Evolutionary conservation across 208 protist species (phyloP), one percentile per base, ranked within the genome.

Genomic region (Trypanosoma congolense): DNA sequence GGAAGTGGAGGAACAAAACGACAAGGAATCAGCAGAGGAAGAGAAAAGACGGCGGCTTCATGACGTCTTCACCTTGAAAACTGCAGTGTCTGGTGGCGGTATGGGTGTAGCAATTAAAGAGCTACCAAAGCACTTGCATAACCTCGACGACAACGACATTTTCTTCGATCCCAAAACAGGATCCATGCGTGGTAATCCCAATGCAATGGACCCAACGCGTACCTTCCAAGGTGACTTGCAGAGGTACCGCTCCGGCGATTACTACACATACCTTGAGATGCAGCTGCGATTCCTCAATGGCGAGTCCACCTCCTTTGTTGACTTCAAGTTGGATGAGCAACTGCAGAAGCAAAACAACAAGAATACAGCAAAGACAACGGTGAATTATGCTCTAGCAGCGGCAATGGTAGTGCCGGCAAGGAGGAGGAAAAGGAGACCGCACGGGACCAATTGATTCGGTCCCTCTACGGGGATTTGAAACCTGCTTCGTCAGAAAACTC

Each of bases 151-250:
- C 46, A 61, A 65, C 4, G 47, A 42, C 26, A 47, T 79, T 29
- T 81, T 86, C 54, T 95, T 90, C 56, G 87, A 95, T 44, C 81
- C 83, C 53, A 87, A 86, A 42, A 95, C 84, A 2, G 82, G 87
- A 22, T 83, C 80, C 0, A 92, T 95, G 87, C 83, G 83, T 28
- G 87, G 77, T 1, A 90, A 95, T 63, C 87, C 87, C 4, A 91
- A 94, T 56, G 62, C 66, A 51, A 47, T 51, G n/a, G 79, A 87
- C 66, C 59, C 74, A 35, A 78, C 77, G 8, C 66, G 64, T 12
- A 19, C 62, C 6, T 95, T 92, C 56, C 80, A 83, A 31, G 87
- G 87, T 2, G 87, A 95, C 57, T 58, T 91, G 28, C 57, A 76
- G 64, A 75, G 82, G 12, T 89, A 90, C 61, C 79, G 75, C 25